A percentile compares a stretch with the other conserved stretches of the same genome.
phyloP scores from a whole-genome alignment of 23 red algal species.

The Gracilaria gracilis region DNA sequence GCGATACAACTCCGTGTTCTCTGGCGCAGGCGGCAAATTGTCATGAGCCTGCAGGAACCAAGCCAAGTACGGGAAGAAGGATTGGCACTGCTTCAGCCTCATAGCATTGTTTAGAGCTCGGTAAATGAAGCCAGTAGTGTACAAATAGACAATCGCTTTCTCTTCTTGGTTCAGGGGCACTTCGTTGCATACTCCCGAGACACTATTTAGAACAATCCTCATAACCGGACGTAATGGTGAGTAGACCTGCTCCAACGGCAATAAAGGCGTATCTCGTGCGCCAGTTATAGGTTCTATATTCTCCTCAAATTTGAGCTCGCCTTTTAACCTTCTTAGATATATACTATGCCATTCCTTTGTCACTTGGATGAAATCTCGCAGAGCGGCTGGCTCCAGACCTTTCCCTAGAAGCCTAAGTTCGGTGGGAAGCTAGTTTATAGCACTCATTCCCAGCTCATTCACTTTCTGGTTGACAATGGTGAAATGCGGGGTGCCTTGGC shows the following conservation, averaged over 20 bases:
- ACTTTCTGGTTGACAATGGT: neutral
- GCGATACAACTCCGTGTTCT: neutral
- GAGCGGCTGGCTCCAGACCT: neutral
- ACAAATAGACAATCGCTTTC: neutral
- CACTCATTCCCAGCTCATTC: neutral
- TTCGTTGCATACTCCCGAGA: neutral
- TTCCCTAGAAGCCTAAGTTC: neutral
- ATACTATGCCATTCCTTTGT: neutral
- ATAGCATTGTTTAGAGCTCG: neutral
- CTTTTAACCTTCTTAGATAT: neutral
- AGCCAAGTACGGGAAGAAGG: neutral
- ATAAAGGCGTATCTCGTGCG: neutral
- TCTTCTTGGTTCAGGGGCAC: neutral
- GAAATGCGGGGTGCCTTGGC: neutral
- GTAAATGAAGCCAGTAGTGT: neutral
- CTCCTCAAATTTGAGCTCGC: neutral
- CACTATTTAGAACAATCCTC: neutral
- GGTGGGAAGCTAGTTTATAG: conserved; percentile 6
- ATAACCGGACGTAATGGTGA: neutral
- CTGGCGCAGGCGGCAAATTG: neutral
- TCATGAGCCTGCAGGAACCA: neutral
- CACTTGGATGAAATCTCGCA: neutral
- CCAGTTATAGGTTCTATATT: conserved; percentile 9
- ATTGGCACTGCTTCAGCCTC: neutral
- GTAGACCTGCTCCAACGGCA: neutral